phyloP scores from a whole-genome alignment of 2,329 filamentous ascomycete genomes.

The Scedosporium aurantiacum region DNA sequence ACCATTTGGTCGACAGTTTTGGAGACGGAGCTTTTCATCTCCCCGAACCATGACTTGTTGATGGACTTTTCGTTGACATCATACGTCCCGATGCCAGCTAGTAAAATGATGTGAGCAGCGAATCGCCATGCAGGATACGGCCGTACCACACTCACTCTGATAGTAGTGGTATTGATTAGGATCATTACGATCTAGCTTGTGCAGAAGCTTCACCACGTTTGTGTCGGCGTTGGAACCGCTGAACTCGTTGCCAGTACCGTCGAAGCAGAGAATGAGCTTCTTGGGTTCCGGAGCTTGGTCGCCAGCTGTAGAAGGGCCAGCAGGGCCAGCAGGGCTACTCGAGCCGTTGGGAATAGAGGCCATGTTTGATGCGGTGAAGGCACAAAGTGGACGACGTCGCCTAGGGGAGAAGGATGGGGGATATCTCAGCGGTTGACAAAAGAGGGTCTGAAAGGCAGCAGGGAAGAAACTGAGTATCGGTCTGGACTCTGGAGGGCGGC shows the following conservation, averaged over 20 bases:
- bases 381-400: no score
- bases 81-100: slow-evolving; percentile 40
- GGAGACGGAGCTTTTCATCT: slow-evolving; percentile 23
- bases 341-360: no score
- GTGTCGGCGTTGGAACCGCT: slow-evolving; percentile 36
- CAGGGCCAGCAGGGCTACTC: no score
- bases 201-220: slow-evolving; percentile 40
- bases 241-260: slow-evolving; percentile 36
- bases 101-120: not conserved
- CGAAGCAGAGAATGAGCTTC: slow-evolving; percentile 36
- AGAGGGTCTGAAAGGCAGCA: no score
- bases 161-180: slow-evolving; percentile 37
- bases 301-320: not conserved
- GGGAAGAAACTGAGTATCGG: no score
- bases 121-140: fast-evolving
- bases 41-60: slow-evolving; percentile 23
- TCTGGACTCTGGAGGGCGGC: no score
- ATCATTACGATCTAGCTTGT: slow-evolving; percentile 32
- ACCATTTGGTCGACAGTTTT: slow-evolving; percentile 31
- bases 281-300: slow-evolving; percentile 13
- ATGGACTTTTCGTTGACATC: slow-evolving; percentile 30
- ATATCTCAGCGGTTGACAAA: no score
- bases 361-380: no score
- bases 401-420: no score
- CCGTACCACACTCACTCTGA: slow-evolving; percentile 25